Evolutionary conservation across 2,329 filamentous ascomycete species (phyloP), one percentile per base, ranked within the genome.

Genomic region (Aphanocladium album): DNA sequence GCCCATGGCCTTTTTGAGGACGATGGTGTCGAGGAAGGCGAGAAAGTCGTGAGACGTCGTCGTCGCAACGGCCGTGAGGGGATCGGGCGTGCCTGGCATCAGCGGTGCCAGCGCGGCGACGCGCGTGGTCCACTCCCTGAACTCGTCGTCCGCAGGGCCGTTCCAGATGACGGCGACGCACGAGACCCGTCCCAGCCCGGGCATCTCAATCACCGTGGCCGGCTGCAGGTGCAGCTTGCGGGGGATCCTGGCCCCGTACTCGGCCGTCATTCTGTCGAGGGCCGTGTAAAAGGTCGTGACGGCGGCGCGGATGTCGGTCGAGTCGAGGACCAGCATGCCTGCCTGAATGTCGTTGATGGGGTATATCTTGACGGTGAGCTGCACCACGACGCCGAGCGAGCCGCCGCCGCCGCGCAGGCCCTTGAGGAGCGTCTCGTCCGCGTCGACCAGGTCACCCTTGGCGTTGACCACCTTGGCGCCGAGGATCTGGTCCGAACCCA

Each of bases 401-500:
- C 64, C 64, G 3, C 70, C 70, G 1, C 63, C 66, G 16, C 70
- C 70, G 7, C 70, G 64, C 27, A 73, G 50, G 4, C 64, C 68
- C 61, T 67, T 65, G 2, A 73, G 60, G 39, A 72, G 49, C 19
- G 68, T 64, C 14, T 67, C 66, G 52, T 65, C 63, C 0, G 70
- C 68, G 4, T 68, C 65, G 8, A 72, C 55, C n/a, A 72, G 50
- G 8, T 67, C 62, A 5, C 71, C 71, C 14, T 68, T 51, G 5
- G 66, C 60, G 43, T 65, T 64, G 30, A 71, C 68, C 6, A 73
- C 56, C 33, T 62, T 63, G 6, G 69, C 71, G 0, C 65, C 69
- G 1, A 76, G 37, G 14, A 77, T 74, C 62, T 76, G 71, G 60
- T 77, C 74, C 8, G 68, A 68, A 0, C 73, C 74, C 0, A 75